Evolutionary conservation across 2,329 filamentous ascomycete genomes (phyloP).

Genomic region (Leptoxyphium fumago): DNA sequence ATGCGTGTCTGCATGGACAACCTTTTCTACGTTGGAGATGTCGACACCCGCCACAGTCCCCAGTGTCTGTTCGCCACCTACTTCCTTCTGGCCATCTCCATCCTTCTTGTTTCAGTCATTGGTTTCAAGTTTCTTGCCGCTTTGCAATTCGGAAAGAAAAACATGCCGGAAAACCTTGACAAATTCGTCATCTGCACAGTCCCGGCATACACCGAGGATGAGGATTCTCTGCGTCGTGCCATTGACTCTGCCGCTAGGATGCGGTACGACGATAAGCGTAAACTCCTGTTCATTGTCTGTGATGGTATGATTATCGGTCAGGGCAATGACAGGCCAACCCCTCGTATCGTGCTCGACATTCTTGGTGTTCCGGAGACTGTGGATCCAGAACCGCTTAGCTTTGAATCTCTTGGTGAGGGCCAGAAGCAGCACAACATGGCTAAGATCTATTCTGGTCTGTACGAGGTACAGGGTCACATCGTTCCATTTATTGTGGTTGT

Average conservation of each 20-base stretch:
- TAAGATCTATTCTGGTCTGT: conserved; percentile 94
- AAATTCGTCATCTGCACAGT: conserved; percentile 98
- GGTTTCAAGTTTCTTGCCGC: conserved; percentile 95
- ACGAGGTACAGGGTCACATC: conserved; percentile 95
- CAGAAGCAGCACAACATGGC: conserved; percentile 99
- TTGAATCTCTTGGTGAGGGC: conserved; percentile 90
- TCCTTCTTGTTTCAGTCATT: conserved; percentile 67
- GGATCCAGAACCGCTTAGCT: conserved; percentile 89
- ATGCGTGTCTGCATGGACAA: conserved; percentile 84
- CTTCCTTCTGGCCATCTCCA: conserved; percentile 71
- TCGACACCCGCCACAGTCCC: conserved; percentile 78
- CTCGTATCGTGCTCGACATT: conserved; percentile 92
- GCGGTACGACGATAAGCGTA: conserved; percentile 96
- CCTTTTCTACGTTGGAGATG: conserved; percentile 81
- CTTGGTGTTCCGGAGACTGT: conserved; percentile 85
- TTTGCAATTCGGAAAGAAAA: conserved; percentile 84
- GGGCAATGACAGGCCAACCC: conserved; percentile 90
- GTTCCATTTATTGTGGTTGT: conserved; percentile 94
- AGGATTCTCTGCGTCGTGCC: conserved; percentile 89
- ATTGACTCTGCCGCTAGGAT: conserved; percentile 93
- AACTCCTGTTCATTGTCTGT: conserved; percentile 80
- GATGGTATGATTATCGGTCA: conserved; percentile 99
- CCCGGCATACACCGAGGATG: conserved; percentile 94
- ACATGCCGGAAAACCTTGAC: conserved; percentile 85
- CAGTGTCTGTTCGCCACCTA: conserved; percentile 82